Evolutionary conservation across 2,329 filamentous ascomycete genomes (phyloP), one percentile per base, ranked within the genome.

Genomic region (Parafenestella ontariensis): DNA sequence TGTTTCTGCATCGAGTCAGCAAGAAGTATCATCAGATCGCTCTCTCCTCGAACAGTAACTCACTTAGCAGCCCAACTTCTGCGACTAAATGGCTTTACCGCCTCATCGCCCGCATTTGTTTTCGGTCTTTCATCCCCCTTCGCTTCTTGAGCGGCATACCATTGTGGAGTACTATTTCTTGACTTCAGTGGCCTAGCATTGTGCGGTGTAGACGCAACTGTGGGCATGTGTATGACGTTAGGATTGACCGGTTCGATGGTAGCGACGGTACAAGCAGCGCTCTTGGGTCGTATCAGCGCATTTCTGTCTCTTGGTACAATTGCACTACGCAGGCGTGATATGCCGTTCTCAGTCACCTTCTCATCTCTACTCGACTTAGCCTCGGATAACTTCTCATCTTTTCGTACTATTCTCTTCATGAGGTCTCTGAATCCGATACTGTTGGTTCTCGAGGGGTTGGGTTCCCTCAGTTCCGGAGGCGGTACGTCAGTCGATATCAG

Each of bases 381-480:
- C 43, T 36, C 3, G 29, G 15, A 49, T 39, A 26, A 37, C 2
- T 47, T 49, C 5, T 62, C 53, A 6, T 70, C 68, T 23, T 66
- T 71, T 28, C 60, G 50, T 9, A 62, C 59, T 7, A 75, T 64
- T 21, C 68, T 72, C 26, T 65, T 64, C 51, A 75, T 62, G 31
- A 74, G 52, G 8, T 64, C 58, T 21, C 68, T 68, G 8, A 75
- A 31, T 0, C 65, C 66, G 1, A 66, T 40, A 17, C 65, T 68
- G 36, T 62, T 69, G 5, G 62, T 55, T 8, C 59, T 64, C 8
- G 33, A 34, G 4, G 47, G 31, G 11, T 57, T 60, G 9, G 46
- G 11, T 56, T 58, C 54, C 26, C 59, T 49, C 10, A 65, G 44
- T 33, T 74, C 69, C 0, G 57, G 42, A 2, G 68, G 65, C 8